Base-by-base conservation (phyloP, 345 rosid genomes). In the Cochlearia excelsa region DNA sequence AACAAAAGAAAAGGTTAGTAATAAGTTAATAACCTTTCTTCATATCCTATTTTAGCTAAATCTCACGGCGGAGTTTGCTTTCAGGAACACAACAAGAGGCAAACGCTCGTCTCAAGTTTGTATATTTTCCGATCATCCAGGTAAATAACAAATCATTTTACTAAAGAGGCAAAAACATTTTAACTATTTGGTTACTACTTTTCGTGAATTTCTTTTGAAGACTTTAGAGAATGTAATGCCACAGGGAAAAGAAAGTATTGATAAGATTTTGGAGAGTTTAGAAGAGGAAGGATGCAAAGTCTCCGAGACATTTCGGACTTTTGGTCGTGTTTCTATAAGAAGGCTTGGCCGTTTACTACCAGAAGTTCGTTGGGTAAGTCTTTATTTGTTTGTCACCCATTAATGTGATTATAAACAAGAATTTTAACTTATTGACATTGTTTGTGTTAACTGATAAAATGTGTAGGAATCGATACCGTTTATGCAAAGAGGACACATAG, bases 291-390 rank as follows among this genome's bases (percentile, higher is more conserved):
- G 81, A 57, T 63, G 28, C 60, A 74, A 75, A 57, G 54, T 65
- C 61, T 9, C 59, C 37, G 88, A 73, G 61, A 83, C 59, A 46
- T 81, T 48, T 52, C 77, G 75, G 58, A 74, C 69, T 28, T 81
- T 72, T 57, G 58, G 78, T 42, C 87, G 80, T 53, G 78, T 83
- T 45, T 81, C 90, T 26, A 65, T 88, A 37, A 72, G 86, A 45
- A 72, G 88, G 54, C 92, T 85, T 45, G 96, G 92, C 43, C 90
- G 92, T 67, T 65, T 88, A 54, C 84, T 88, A 61, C 96, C 93
- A 41, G 86, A 81, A 79, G 83, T 88, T 58, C 80, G 77, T 54
- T 85, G 88, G 90, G 96, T 85, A 51, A 65, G 87, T 77, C 61
- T 2, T 37, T 42, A 38, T 11, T 67, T 16, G 23, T 16, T 16